Evolutionary conservation across 2,329 filamentous ascomycete species (phyloP), one percentile per base, ranked within the genome.

Genomic region (Cytospora piceae): DNA sequence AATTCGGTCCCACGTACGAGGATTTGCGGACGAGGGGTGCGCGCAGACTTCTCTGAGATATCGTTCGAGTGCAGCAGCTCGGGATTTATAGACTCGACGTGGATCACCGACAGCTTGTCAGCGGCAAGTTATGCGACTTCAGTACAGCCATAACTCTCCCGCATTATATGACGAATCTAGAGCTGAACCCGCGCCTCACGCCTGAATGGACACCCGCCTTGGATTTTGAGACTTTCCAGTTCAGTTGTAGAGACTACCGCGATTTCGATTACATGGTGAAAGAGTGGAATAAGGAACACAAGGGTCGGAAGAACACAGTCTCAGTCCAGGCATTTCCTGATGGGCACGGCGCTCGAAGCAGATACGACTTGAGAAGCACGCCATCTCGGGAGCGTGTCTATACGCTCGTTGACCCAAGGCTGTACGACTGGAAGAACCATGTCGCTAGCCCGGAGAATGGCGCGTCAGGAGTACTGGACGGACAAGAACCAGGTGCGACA

Each of bases 141-240:
- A 73, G 72, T 66, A 69, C 39, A 6, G 61, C 71, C 56, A 57
- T 73, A 24, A 74, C 73, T 7, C 20, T 66, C 9, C 73, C 73
- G 15, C 72, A 74, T 60, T 70, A 66, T 32, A 11, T 69, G 11
- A 71, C 63, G 22, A 67, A 34, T 17, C 67, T 65, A 31, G 67
- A 67, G 63, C 65, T 69, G 29, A 69, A 67, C 55, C 65, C 65
- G 57, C 24, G 42, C 62, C 63, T 69, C 22, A 34, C 8, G 11
- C 32, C 32, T 34, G 32, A 34, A 2, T 34, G 32, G 32, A 11
- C 11, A 34, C 61, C 65, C 4, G 68, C 59, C 31, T 61, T 69
- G 58, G 62, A 67, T 51, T 34, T 61, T 22, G 58, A 67, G 34
- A 62, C 68, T 27, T 69, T 69, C 46, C 22, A 32, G 27, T 46